Conservation (phyloP, 495 filamentous ascomycete species). For the Mycothermus thermophilus region DNA sequence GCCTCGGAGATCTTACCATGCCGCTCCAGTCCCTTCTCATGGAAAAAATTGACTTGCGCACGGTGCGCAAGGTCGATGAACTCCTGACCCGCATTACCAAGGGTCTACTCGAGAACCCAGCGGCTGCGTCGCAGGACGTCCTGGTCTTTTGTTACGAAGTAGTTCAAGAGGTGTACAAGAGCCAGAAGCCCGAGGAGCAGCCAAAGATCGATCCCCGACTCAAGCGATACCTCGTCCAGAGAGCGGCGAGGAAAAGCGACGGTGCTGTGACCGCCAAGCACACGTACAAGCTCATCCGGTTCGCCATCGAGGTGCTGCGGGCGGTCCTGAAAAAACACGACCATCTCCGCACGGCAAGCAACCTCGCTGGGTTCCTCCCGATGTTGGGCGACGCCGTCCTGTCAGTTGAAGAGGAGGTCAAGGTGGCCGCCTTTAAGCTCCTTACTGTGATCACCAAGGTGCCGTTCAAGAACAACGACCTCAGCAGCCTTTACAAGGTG, state of each 20-base stretch:
- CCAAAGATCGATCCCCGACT: conserved; percentile 43
- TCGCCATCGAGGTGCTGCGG: conserved; percentile 74
- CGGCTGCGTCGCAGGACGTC: conserved; percentile 58
- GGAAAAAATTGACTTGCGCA: conserved; percentile 67
- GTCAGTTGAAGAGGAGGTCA: conserved; percentile 75
- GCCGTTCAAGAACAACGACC: conserved; percentile 56
- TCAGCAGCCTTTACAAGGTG: conserved; percentile 61
- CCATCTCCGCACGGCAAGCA: conserved; percentile 58
- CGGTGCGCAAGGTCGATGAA: conserved; percentile 80
- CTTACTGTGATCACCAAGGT: conserved; percentile 78
- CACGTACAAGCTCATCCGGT: conserved; percentile 70
- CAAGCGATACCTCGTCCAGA: conserved; percentile 63
- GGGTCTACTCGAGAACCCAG: conserved; percentile 67
- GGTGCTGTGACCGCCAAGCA: conserved; percentile 58
- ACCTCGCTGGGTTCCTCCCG: conserved; percentile 72
- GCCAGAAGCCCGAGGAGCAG: conserved; percentile 29
- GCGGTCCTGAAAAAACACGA: conserved; percentile 69
- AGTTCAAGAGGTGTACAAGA: conserved; percentile 69
- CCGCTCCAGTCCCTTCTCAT: conserved; percentile 64
- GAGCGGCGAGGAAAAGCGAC: conserved; percentile 51
- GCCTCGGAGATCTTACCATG: conserved; percentile 58
- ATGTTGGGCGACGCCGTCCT: conserved; percentile 78
- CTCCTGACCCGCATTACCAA: conserved; percentile 69
- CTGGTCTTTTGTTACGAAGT: conserved; percentile 90
- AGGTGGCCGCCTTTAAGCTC: conserved; percentile 66